These are phyloP conservation scores for Acanthamoeba royreba DNA, from an alignment of 208 protist species.

Conservation along the genomic window DNA sequence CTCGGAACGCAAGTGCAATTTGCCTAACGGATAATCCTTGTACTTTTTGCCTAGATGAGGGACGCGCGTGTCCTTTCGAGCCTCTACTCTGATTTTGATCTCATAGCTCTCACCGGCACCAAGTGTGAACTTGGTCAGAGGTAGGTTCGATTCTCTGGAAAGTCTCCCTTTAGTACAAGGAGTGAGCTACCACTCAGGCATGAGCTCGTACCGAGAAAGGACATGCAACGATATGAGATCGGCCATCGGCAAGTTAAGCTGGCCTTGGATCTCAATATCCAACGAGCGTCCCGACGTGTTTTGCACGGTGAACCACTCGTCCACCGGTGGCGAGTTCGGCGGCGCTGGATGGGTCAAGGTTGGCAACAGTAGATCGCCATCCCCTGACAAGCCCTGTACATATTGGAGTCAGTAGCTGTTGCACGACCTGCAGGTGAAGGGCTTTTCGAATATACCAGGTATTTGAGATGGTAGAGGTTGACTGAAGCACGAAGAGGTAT, in stretches of 20 bases:
- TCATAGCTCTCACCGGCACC: not conserved
- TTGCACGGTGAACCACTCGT: constrained; percentile 27
- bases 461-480: constrained; percentile 30
- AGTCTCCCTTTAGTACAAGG: not conserved
- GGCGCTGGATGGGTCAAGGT: constrained; percentile 16
- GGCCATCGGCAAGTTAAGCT: constrained; percentile 36
- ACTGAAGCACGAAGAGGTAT: not conserved
- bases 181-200: not conserved
- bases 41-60: constrained; percentile 36
- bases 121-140: not conserved
- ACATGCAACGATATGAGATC: not conserved
- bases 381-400: not conserved
- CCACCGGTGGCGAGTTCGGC: not conserved
- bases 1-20: not conserved
- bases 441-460: not conserved
- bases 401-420: too few relatives aligned
- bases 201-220: not conserved
- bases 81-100: constrained; percentile 19
- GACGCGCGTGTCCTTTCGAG: constrained; percentile 28
- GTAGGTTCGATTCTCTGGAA: not conserved
- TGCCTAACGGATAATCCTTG: constrained; percentile 26
- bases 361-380: constrained; percentile 2
- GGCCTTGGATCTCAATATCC: not conserved
- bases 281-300: not conserved
- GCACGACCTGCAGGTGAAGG: not conserved